Percentiles rank a stretch among this genome's conserved stretches.
These are phyloP conservation scores for Xylaria sp. DNA, from an alignment of 2,329 filamentous ascomycete species.

Conservation along the genomic window DNA sequence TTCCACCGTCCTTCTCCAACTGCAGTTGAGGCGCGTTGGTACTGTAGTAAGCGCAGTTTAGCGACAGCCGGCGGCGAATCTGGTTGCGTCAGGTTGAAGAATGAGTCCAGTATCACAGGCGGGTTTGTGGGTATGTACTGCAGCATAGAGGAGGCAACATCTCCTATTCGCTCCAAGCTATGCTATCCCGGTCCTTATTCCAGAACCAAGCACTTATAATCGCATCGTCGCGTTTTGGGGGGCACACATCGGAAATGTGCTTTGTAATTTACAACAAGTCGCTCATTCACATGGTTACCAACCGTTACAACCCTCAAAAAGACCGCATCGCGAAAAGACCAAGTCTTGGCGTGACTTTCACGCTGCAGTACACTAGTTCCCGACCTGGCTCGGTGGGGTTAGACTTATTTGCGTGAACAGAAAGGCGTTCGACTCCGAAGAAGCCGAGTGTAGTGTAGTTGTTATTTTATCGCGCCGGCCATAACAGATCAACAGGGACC, in stretches of 20 bases:
- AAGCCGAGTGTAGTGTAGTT: slow-evolving; percentile 1
- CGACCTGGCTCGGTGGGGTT: not conserved
- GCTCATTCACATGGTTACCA: not conserved
- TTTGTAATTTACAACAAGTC: not conserved
- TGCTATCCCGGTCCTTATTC: slow-evolving; percentile 16
- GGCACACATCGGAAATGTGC: not conserved
- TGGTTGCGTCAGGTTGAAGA: slow-evolving; percentile 41
- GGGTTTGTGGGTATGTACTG: slow-evolving; percentile 34
- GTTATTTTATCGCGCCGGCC: not conserved
- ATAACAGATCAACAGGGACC: slow-evolving; percentile 21
- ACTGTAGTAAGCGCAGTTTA: slow-evolving; percentile 41
- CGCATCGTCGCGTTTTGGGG: slow-evolving; percentile 25
- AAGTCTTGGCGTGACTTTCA: not conserved
- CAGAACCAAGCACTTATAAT: slow-evolving; percentile 22
- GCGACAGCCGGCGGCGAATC: slow-evolving; percentile 34
- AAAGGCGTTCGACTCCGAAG: not conserved
- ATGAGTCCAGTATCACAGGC: slow-evolving; percentile 32
- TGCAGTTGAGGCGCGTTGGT: not conserved
- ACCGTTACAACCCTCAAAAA: not conserved
- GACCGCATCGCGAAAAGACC: not conserved
- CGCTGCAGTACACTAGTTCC: not conserved
- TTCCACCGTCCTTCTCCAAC: slow-evolving; percentile 19
- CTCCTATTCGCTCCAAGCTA: slow-evolving; percentile 30
- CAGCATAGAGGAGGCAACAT: slow-evolving; percentile 38
- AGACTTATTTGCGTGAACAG: not conserved